Base-by-base conservation (phyloP, 345 rosid genomes). In the Salix caprea region DNA sequence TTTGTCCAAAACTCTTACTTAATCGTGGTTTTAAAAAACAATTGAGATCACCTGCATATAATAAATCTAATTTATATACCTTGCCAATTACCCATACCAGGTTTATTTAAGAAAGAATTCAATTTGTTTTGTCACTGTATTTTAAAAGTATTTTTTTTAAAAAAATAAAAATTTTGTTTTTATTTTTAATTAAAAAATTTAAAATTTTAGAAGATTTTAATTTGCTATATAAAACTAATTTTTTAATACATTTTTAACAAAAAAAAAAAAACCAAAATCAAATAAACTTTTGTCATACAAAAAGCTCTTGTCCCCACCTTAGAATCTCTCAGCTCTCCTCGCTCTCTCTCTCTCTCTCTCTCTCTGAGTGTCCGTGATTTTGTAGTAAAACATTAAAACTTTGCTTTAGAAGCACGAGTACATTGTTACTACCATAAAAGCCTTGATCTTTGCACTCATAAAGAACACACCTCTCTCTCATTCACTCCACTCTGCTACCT, bases 1-100 rank as follows among this genome's bases (percentile, higher is more conserved):
- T 40, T 40, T 3, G 0, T 11, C 14, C 14, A 40, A 10, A 40
- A 40, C 2, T 40, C 10, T 10, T 40, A 10, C 44, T 36, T 0
- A 40, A 2, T 1, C 3, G 1, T 54, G 16, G 23, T 54, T 54
- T 10, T 54, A 16, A 54, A 54, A 54, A 54, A 54, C 18, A 54
- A 54, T 18, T 54, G 21, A 54, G 3, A 18, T 54, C 2, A 18
- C 7, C 5, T 40, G 12, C 44, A 2, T 40, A 9, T 8, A 40
- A 8, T 40, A 40, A 40, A 40, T 40, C 44, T 40, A 40, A 10
- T 40, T 40, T 40, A 10, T 40, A 9, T 40, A 39, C 11, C 10
- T 7, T 0, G 2, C 10, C 12, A 8, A 8, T 34, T 32, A 32
- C 34, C 1, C 36, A 34, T 34, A 34, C 6, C 36, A 0, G 0